Base-by-base conservation (phyloP, 176 grass and related monocot genomes). In the Carex kokanica region DNA sequence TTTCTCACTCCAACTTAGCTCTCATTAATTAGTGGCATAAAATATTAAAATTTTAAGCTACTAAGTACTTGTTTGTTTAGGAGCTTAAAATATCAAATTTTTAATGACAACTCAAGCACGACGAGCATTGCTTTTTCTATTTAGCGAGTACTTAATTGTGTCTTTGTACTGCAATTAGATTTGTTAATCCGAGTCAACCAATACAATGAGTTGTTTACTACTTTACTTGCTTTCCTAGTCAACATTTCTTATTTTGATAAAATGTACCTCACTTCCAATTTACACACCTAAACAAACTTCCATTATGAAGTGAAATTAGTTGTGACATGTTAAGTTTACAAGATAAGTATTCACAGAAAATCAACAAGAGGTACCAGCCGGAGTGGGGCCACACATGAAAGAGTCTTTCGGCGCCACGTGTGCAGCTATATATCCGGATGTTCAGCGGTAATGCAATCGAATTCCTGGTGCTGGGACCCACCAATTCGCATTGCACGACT, bases 341-440 rank as follows among this genome's bases (percentile, higher is more conserved):
- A 29, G 16, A 64, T 4, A 0, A 5, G 10, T 27, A 24, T 4
- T 64, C 9, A 2, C 62, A 64, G 25, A 13, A 64, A 12, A 64
- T 64, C 62, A 64, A 0, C 12, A 31, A 31, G 11, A 15, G 8
- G 0, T 27, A 14, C 62, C 25, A 64, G 25, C 62, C 31, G 62
- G 25, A 31, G 57, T 21, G n/a, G 57, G 57, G 18, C 57, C 57
- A 60, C 57, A 60, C 18, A 60, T 1, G 57, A 60, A 18, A 2
- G 57, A 21, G 57, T 20, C 57, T 11, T 29, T 12, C 23, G 3
- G 54, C 3, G 69, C 24, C 69, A 45, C 69, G 32, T 79, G 55
- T 60, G 47, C 77, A 79, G 17, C 77, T 38, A 79, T 15, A 60
- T 11, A 79, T 79, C 10, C 53, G 74, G 34, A 79, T 58, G 74